A percentile compares a stretch with the other conserved stretches of the same genome.
These are phyloP conservation scores for Ophiocytium majus DNA, from an alignment of 352 stramenopile species.

Conservation along the genomic window DNA sequence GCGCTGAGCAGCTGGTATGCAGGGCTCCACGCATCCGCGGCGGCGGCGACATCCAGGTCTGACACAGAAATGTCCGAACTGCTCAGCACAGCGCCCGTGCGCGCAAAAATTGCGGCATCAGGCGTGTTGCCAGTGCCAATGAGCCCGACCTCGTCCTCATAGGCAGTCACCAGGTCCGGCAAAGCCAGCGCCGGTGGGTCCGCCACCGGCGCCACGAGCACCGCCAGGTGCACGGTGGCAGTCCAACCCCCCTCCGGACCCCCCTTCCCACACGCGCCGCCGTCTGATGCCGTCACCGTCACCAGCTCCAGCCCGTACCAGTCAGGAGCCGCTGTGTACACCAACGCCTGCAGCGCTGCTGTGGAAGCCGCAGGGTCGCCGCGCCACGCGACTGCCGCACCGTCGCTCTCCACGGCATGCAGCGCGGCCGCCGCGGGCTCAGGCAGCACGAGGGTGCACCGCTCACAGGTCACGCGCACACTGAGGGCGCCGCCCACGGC, in stretches of 20 bases:
- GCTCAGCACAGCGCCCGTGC: background rate
- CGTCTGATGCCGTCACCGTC: background rate
- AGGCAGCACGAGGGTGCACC: background rate
- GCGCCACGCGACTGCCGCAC: conserved; percentile 13
- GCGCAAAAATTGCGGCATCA: background rate
- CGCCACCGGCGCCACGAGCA: conserved; percentile 36
- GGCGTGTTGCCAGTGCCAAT: conserved; percentile 18
- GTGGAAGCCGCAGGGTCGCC: conserved; percentile 27
- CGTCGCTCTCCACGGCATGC: background rate
- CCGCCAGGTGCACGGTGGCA: conserved; percentile 23
- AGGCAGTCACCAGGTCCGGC: conserved; percentile 22
- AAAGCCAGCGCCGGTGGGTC: conserved; percentile 25
- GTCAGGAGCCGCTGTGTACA: conserved; percentile 25
- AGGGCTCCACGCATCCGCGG: too few relatives aligned
- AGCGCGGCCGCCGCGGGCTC: background rate
- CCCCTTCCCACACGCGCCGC: background rate
- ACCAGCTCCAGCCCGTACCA: conserved; percentile 42
- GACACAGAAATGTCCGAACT: background rate
- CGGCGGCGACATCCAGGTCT: background rate
- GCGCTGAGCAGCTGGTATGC: background rate
- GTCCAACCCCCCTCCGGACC: conserved; percentile 15
- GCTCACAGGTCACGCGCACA: background rate
- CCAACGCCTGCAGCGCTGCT: conserved; percentile 25
- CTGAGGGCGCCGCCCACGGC: background rate
- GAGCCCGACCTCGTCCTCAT: conserved; percentile 34